Percentiles rank a stretch among this genome's conserved stretches.
Conservation (phyloP, 139 green algal species). For the Chlorella sp. region DNA sequence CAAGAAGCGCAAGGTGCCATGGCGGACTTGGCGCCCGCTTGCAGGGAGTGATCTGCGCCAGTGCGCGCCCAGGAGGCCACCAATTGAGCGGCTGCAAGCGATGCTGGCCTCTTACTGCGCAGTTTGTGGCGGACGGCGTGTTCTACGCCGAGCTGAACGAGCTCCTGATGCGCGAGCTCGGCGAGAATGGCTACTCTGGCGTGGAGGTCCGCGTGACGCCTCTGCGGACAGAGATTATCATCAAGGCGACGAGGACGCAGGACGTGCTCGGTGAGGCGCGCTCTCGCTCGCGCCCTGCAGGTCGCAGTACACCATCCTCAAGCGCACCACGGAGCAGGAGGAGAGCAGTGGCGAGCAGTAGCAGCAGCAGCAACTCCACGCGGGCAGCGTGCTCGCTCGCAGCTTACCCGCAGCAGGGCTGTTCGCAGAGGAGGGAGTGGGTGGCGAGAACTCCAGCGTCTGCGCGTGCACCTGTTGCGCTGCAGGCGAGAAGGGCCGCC, state of each 20-base stretch:
- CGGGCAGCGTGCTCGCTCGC: no score
- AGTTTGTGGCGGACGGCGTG: constrained; percentile 98
- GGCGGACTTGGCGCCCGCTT: no score
- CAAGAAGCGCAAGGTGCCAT: constrained; percentile 5
- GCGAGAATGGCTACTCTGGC: constrained; percentile 93
- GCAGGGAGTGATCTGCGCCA: no score
- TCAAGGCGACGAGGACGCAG: constrained; percentile 96
- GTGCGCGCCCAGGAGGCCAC: no score
- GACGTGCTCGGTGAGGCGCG: constrained; percentile 93
- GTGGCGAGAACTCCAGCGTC: neutral
- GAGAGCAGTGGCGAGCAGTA: neutral
- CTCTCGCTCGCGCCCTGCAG: no score
- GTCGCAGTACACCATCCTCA: constrained; percentile 1
- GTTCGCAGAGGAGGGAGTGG: no score
- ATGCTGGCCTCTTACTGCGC: constrained; percentile 15
- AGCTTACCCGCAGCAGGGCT: no score
- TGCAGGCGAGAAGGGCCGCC: constrained; percentile 93
- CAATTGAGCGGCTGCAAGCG: neutral
- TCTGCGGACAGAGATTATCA: constrained; percentile 99
- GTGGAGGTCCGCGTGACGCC: constrained; percentile 98
- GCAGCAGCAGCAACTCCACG: neutral
- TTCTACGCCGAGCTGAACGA: constrained; percentile 99
- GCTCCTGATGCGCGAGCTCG: constrained; percentile 89
- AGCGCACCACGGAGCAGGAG: neutral
- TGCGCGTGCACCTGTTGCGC: neutral